Evolutionary conservation across 1,139 yeast species (phyloP), one percentile per base, ranked within the genome.

Genomic region (Suzukiozyma palmioleophila): DNA sequence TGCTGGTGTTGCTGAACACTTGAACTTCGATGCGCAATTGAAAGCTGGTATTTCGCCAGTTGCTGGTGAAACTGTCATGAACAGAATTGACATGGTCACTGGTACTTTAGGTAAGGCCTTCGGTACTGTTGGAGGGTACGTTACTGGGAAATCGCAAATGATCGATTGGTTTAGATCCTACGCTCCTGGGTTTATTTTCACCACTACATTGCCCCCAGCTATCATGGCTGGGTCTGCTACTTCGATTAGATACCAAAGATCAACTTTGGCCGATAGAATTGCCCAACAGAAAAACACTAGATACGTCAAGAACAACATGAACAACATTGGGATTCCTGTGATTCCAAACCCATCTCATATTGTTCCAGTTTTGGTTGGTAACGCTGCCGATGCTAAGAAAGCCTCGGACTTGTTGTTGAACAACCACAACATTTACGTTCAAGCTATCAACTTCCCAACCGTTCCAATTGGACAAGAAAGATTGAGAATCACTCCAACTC

Each of bases 1-100:
- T 56, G 98, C 96, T 32, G 99, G 99, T 68, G 97, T 92, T 41
- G 97, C 97, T 37, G 98, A 94, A 65, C 98, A 92, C 61, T 73
- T 85, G 56, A 86, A 92, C 64, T 90, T 88, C 55, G 86, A 86
- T 36, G 80, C 81, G 44, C 95, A 89, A 60, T 75, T 84, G 59
- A 69, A 76, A 48, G 59, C 78, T 12, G 95, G 94, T 52, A 71
- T 81, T 47, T 73, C 74, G 8, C 66, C 79, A n/a, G 70, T 73
- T 27, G 56, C 56, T 28, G 52, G 59, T 37, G 59, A 68, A 40
- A 79, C 95, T 12, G 84, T 86, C 32, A 78, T 84, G 87, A 90
- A 83, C 64, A 81, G 97, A 59, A 79, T 92, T 42, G 98, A 94
- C 60, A 88, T 92, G 81, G 79, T 92, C 57, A 90, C 97, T 40